These are phyloP conservation scores for Xerocomellus intermedius DNA, from an alignment of 768 basidiomycete genomes.

Conservation along the genomic window DNA sequence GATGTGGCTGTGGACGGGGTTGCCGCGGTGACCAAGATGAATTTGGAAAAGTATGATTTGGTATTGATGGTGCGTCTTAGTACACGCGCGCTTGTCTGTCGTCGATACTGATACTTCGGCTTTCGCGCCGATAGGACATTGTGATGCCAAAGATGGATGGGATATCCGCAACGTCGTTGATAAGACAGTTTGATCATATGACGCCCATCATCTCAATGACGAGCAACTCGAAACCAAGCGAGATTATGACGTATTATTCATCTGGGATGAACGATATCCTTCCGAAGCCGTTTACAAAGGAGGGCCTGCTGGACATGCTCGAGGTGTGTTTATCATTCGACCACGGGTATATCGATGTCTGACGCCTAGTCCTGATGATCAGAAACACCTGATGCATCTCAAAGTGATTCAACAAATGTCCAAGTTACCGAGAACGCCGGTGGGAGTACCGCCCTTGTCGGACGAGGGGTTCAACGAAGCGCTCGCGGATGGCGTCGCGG, in stretches of 20 bases:
- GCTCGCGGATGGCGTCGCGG: constrained; percentile 41
- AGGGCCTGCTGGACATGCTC: constrained; percentile 87
- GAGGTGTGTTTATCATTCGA: constrained; percentile 51
- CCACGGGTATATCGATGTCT: not conserved
- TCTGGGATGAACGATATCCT: constrained; percentile 94
- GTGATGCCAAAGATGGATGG: constrained; percentile 92
- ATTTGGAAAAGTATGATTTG: constrained; percentile 91
- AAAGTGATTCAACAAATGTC: constrained; percentile 82
- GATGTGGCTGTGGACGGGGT: constrained; percentile 95
- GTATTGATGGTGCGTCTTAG: constrained; percentile 80
- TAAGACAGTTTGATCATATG: constrained; percentile 91
- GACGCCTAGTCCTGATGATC: not conserved
- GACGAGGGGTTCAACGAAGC: constrained; percentile 56
- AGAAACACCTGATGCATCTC: constrained; percentile 88
- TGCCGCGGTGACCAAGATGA: constrained; percentile 94
- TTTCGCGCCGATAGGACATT: constrained; percentile 63
- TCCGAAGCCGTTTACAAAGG: constrained; percentile 96
- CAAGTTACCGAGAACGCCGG: constrained; percentile 52
- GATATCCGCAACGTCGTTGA: constrained; percentile 86
- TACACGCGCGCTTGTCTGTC: not conserved
- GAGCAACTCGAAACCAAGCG: constrained; percentile 65
- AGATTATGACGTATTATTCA: constrained; percentile 78
- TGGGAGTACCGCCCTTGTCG: constrained; percentile 62
- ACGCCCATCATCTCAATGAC: constrained; percentile 99
- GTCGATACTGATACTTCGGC: not conserved